These are phyloP conservation scores for Colletotrichum sp. DNA, from an alignment of 2,329 filamentous ascomycete genomes.

Conservation along the genomic window DNA sequence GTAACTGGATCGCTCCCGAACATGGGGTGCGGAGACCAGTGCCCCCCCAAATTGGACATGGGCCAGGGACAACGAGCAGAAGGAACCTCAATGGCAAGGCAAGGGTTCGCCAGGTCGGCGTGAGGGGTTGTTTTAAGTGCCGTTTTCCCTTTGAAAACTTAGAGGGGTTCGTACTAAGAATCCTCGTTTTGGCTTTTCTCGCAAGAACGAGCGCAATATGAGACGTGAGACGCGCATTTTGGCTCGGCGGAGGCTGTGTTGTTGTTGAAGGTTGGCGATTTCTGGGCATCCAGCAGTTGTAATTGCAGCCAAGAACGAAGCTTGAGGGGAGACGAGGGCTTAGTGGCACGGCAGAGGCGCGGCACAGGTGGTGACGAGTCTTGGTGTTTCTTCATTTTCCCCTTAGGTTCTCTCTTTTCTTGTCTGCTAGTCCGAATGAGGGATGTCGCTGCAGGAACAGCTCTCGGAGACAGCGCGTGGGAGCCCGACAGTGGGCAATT, in stretches of 20 bases:
- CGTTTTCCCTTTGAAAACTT: not conserved
- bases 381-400: not conserved
- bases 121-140: not conserved
- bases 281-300: not conserved
- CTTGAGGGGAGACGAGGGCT: not conserved
- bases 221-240: not conserved
- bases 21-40: not conserved
- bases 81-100: not conserved
- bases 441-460: not conserved
- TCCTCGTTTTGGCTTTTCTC: not conserved
- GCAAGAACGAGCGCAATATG: not conserved
- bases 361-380: not conserved
- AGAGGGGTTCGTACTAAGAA: not conserved
- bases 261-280: not conserved
- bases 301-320: not conserved
- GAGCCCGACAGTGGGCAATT: not conserved
- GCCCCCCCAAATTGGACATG: not conserved
- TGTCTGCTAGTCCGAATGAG: not conserved
- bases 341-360: not conserved
- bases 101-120: not conserved
- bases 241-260: not conserved
- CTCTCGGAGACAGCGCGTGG: not conserved
- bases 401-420: not conserved
- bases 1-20: constrained; percentile 1
- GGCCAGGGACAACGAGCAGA: not conserved